Evolutionary conservation across 2,329 filamentous ascomycete species (phyloP), one percentile per base, ranked within the genome.

Genomic region (Didymella arachidicola): DNA sequence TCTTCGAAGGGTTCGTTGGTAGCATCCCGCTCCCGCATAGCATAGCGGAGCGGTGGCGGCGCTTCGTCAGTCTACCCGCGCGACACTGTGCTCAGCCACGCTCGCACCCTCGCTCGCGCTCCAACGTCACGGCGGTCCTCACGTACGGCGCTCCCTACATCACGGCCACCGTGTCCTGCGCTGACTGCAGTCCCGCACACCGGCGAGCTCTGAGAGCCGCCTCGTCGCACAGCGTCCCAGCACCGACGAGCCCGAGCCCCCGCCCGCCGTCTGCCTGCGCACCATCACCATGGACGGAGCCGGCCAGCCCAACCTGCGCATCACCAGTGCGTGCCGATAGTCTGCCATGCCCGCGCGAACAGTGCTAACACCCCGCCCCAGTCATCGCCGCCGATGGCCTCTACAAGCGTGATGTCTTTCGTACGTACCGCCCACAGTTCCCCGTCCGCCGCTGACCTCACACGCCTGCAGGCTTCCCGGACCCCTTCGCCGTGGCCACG

Each of bases 351-450:
- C 50, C 27, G 26, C 3, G 22, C 6, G 30, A 22, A 22, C 25
- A 16, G 38, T 59, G 47, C 75, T 78, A 63, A 78, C 73, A 61
- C 22, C 2, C 0, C 22, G 1, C 4, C 22, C 47, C 69, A 98
- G 95, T 99, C 82, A 97, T 99, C 83, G 95, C 95, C 70, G 95
- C 95, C 70, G 95, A 99, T 84, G 95, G 95, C 61, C 85, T 99
- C 67, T 98, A 97, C 84, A 99, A 98, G 84, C 89, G 95, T 80
- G 95, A 99, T 91, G 93, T 99, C 62, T 98, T 99, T 81, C 87
- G 95, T 98, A 89, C 72, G 92, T 87, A 47, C 43, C 53, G 3
- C 2, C 1, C 27, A 29, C 27, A 29, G 27, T 4, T 29, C 10
- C 27, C 27, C 7, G 10, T 29, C 12, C 30, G 6, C 11, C 12